phyloP scores from a whole-genome alignment of 768 basidiomycete species.

The Lentinus tigrinus region DNA sequence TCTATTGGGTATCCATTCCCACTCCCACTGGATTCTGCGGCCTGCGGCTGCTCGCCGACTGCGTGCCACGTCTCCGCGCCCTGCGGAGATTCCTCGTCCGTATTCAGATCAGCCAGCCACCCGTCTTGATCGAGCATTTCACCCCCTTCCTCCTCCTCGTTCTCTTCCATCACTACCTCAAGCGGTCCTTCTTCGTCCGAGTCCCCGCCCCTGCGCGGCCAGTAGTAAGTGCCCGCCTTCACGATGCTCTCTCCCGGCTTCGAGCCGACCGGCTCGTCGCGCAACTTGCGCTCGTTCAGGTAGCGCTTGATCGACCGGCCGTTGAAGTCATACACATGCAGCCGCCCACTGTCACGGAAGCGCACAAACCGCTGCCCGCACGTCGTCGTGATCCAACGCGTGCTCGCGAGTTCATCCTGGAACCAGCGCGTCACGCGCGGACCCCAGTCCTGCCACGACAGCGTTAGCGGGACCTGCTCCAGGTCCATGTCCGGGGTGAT shows the following conservation, averaged over 20 bases:
- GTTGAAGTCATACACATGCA: constrained; percentile 27
- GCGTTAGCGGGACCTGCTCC: neutral
- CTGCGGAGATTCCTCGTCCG: neutral
- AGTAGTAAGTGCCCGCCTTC: constrained; percentile 5
- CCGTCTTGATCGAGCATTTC: neutral
- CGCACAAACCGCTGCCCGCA: constrained; percentile 30
- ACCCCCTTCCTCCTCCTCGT: neutral
- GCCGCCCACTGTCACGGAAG: constrained; percentile 5
- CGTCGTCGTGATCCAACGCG: constrained; percentile 33
- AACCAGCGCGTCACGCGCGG: constrained; percentile 25
- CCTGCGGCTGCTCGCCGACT: neutral
- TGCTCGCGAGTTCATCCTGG: constrained; percentile 18
- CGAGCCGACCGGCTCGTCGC: neutral
- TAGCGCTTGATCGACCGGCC: constrained; percentile 9
- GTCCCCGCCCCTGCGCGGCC: neutral
- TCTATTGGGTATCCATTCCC: neutral
- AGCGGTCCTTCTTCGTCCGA: neutral
- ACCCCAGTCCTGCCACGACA: constrained; percentile 28
- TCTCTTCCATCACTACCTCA: no score
- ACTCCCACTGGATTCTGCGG: neutral
- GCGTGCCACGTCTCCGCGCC: neutral
- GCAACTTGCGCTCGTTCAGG: neutral
- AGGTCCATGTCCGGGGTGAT: neutral
- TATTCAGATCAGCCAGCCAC: neutral
- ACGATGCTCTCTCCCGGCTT: constrained; percentile 3